These are phyloP conservation scores for Porcisia hertigi DNA, from an alignment of 208 protist genomes.

Conservation along the genomic window DNA sequence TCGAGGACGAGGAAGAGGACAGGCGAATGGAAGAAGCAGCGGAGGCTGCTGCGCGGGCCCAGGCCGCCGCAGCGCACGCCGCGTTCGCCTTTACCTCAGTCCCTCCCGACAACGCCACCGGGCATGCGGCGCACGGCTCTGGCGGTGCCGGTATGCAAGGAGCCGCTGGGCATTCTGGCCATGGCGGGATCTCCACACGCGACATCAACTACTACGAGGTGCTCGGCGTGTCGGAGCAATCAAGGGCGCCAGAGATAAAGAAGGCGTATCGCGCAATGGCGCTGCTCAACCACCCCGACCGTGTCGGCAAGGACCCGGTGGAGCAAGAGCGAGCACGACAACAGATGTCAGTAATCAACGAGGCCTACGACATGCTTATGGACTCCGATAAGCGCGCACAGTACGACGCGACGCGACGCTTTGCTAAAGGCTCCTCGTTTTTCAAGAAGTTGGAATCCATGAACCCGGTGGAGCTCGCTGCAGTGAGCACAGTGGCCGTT, in stretches of 20 bases:
- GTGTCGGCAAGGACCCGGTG: slow-evolving; percentile 36
- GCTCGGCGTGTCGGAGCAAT: slow-evolving; percentile 54
- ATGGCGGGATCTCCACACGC: not conserved
- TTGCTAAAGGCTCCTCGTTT: slow-evolving; percentile 28
- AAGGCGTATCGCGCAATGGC: slow-evolving; percentile 66
- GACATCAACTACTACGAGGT: slow-evolving; percentile 54
- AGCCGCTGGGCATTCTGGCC: not conserved
- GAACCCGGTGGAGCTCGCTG: slow-evolving; percentile 28
- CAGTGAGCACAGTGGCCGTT: slow-evolving; percentile 19
- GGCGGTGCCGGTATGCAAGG: not conserved
- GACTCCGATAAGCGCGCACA: slow-evolving; percentile 49
- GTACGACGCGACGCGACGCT: slow-evolving; percentile 58
- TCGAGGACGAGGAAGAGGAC: slow-evolving; percentile 57
- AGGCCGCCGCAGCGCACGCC: slow-evolving; percentile 11
- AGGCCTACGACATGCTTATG: slow-evolving; percentile 79
- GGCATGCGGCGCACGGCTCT: slow-evolving; percentile 1
- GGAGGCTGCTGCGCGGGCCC: slow-evolving; percentile 38
- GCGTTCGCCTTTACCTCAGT: slow-evolving; percentile 19
- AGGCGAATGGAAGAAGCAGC: slow-evolving; percentile 37
- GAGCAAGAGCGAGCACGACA: slow-evolving; percentile 53
- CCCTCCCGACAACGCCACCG: slow-evolving; percentile 6
- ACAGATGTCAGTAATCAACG: slow-evolving; percentile 79
- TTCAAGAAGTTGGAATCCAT: slow-evolving; percentile 46
- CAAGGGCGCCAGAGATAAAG: slow-evolving; percentile 59
- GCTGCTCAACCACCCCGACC: slow-evolving; percentile 74